phyloP scores from a whole-genome alignment of 805 yeast species.

The Candida silvicultrix region DNA sequence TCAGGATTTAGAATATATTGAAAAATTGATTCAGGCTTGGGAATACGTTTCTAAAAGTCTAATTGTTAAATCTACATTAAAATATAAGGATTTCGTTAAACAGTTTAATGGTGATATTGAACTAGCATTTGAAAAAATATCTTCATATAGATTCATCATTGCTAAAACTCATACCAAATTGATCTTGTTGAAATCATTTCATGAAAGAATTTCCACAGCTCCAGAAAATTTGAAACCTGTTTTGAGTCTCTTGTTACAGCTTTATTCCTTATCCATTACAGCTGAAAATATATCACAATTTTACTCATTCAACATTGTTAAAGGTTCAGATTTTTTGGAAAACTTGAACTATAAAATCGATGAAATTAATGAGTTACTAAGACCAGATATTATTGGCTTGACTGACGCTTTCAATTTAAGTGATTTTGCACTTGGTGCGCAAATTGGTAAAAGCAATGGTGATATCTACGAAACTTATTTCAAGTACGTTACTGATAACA shows the following conservation, averaged over 20 bases:
- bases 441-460: constrained; percentile 79
- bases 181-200: constrained; percentile 26
- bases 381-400: constrained; percentile 69
- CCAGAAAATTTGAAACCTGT: constrained; percentile 32
- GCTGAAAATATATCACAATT: constrained; percentile 58
- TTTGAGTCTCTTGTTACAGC: constrained; percentile 46
- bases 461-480: constrained; percentile 77
- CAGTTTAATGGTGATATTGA: constrained; percentile 9
- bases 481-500: constrained; percentile 44
- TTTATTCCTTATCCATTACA: constrained; percentile 58
- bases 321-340: constrained; percentile 32
- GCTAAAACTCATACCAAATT: constrained; percentile 32
- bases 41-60: constrained; percentile 25
- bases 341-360: constrained; percentile 21
- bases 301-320: constrained; percentile 45
- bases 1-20: constrained; percentile 10
- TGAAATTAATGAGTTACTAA: constrained; percentile 33
- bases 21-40: constrained; percentile 19
- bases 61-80: constrained; percentile 10
- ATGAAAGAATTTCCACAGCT: constrained; percentile 17
- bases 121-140: constrained; percentile 17
- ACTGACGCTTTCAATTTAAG: constrained; percentile 80
- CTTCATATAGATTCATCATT: constrained; percentile 21
- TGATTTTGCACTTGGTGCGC: constrained; percentile 73
- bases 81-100: constrained; percentile 8